Base-by-base conservation (phyloP, 2,329 filamentous ascomycete species). In the Dryadomyces quercus-mongolicae region DNA sequence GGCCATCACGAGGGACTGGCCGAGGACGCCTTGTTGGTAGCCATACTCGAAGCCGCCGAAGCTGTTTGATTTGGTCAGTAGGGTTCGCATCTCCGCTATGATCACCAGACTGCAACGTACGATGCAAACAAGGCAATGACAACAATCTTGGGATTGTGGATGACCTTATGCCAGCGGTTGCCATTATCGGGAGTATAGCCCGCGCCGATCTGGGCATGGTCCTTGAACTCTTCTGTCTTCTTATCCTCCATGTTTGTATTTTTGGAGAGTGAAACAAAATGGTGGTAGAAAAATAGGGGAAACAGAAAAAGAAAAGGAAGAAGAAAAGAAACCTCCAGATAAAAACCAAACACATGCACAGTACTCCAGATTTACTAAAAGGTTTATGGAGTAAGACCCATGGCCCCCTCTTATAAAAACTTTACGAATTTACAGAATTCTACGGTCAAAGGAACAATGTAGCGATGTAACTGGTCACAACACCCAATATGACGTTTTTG, bases 21-120 rank as follows among this genome's bases (percentile, higher is more conserved):
- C 74, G 3, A 80, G 65, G 1, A 80, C 74, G 51, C 75, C 76
- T 60, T 79, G 76, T 55, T 78, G 74, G 60, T 76, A 77, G 53
- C 74, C 74, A 70, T 75, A 77, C 56, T 74, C 70, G 49, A 77
- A 72, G 21, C 74, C 74, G 55, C 74, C 73, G 25, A 31, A 31
- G 25, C 25, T 31, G 25, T 31, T 31, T 31, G 25, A 8, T 4
- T 5, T 4, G 25, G 25, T 31, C 25, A 31, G 25, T 8, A 31
- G 8, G 25, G 25, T 31, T 31, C 25, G 4, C 49, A 10, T n/a
- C n/a, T n/a, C n/a, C n/a, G n/a, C n/a, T n/a, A n/a, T n/a, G n/a
- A n/a, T n/a, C n/a, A n/a, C n/a, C n/a, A n/a, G n/a, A n/a, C n/a
- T n/a, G n/a, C n/a, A n/a, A n/a, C n/a, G n/a, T 61, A 70, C 66